Percentiles rank a stretch among this genome's conserved stretches.
Conservation (phyloP, 805 yeast genomes). For the Starmerella davenportii region DNA sequence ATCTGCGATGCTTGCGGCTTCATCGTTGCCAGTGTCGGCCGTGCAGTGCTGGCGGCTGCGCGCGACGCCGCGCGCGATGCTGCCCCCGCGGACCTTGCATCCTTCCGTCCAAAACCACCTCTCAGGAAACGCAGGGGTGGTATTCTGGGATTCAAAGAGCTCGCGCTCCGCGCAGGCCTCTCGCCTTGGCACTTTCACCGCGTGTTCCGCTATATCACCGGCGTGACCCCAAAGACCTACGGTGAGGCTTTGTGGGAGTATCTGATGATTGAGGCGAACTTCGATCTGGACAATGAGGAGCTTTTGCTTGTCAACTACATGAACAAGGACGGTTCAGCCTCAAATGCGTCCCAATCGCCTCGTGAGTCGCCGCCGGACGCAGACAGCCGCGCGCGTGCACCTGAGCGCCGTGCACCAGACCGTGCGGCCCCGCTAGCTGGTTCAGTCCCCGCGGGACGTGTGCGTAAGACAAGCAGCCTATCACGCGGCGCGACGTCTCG, state of each 20-base stretch:
- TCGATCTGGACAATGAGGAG: constrained; percentile 15
- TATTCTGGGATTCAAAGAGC: constrained; percentile 48
- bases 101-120: constrained; percentile 13
- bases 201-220: constrained; percentile 71
- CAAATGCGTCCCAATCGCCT: too few relatives aligned
- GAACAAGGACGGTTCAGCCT: not conserved
- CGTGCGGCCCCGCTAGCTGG: constrained; percentile 6
- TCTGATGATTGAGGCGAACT: constrained; percentile 16
- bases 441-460: constrained; percentile 9
- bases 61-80: constrained; percentile 16
- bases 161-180: constrained; percentile 66
- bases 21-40: constrained; percentile 62
- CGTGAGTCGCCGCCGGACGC: too few relatives aligned
- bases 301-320: constrained; percentile 3
- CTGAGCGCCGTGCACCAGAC: not conserved
- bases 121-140: constrained; percentile 25
- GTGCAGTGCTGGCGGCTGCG: constrained; percentile 24
- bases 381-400: too few relatives aligned
- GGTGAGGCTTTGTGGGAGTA: constrained; percentile 56
- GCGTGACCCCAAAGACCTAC: constrained; percentile 72
- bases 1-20: constrained; percentile 70
- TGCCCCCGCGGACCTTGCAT: constrained; percentile 2
- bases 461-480: constrained; percentile 10
- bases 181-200: constrained; percentile 90
- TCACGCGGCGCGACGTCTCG: constrained; percentile 13